Evolutionary conservation across 2,329 filamentous ascomycete species (phyloP), one percentile per base, ranked within the genome.

Genomic region (Apiospora rasikravindrae): DNA sequence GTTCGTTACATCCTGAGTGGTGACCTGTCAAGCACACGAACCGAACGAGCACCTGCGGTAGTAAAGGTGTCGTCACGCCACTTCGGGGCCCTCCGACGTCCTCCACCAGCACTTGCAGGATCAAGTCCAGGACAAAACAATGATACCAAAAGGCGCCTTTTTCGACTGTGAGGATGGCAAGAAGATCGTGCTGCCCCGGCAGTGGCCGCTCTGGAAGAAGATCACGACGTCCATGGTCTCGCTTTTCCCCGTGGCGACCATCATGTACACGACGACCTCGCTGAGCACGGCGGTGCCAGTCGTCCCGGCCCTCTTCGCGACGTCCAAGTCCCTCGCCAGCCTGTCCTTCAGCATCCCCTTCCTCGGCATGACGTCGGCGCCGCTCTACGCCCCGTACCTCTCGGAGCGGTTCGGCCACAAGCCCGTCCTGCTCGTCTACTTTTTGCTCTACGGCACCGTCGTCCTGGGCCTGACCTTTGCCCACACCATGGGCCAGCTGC

Each of bases 341-440:
- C 40, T 72, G 7, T 67, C 61, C n/a, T 72, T 70, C 68, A 72
- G 49, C 33, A 47, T 72, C 22, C 68, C 67, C 68, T 69, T 72
- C 64, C 45, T 72, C 33, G 71, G 71, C 22, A 67, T 72, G 24
- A 64, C 69, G 44, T 70, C 61, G 47, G 71, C 71, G n/a, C 71
- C 71, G 24, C 37, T 72, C 29, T 57, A 49, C 47, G 70, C 71
- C 0, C 67, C 71, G 1, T 68, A 70, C 24, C 67, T 72, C 3
- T 61, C 37, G 26, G 84, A 86, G 74, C 79, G 75, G 1, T 78
- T 81, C 64, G 85, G 85, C 2, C 80, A 85, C 2, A 81, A 79
- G 51, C 75, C 81, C 8, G 80, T 86, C 13, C 86, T 86, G 72
- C 53, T 83, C 3, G 71, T 78, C 7, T 80, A 78, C 1, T 72